Evolutionary conservation across 2,329 filamentous ascomycete species (phyloP).

Genomic region (Pseudogymnoascus sp.): DNA sequence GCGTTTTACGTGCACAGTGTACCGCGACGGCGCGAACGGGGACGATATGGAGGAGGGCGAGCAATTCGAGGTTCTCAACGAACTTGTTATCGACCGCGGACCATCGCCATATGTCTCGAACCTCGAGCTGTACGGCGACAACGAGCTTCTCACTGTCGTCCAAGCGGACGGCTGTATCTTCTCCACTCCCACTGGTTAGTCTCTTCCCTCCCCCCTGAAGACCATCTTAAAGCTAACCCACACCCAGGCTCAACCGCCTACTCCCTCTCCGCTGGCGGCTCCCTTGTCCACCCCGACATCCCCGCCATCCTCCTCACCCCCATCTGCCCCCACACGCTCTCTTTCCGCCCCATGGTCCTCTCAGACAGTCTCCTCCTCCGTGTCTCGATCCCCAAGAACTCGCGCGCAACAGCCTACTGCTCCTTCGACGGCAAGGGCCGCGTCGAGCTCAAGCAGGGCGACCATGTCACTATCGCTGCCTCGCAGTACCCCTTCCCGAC

Average conservation of each 20-base stretch:
- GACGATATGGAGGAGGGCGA: constrained; percentile 78
- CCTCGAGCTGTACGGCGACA: constrained; percentile 90
- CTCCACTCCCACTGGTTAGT: constrained; percentile 77
- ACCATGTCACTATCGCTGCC: constrained; percentile 92
- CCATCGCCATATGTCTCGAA: constrained; percentile 96
- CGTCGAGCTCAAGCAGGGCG: constrained; percentile 84
- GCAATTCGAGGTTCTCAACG: constrained; percentile 96
- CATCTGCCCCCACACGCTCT: constrained; percentile 94
- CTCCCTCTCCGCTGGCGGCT: constrained; percentile 89
- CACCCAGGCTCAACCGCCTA: constrained; percentile 73
- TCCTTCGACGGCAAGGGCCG: constrained; percentile 97
- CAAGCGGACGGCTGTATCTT: constrained; percentile 98
- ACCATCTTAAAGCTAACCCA: background rate
- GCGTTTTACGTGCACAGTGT: constrained; percentile 98
- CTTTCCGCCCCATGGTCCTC: constrained; percentile 95
- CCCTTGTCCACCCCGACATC: constrained; percentile 92
- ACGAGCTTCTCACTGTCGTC: constrained; percentile 88
- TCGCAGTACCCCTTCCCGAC: constrained; percentile 97
- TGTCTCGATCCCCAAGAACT: constrained; percentile 75
- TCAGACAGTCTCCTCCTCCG: constrained; percentile 90
- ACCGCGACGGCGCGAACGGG: constrained; percentile 57
- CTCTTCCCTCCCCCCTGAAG: background rate
- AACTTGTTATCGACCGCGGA: constrained; percentile 95
- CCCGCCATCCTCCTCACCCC: constrained; percentile 94
- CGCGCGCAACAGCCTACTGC: constrained; percentile 89